A percentile compares a stretch with the other conserved stretches of the same genome.
Evolutionary conservation across 2,329 filamentous ascomycete species (phyloP).

Genomic region (Nannizzia gypsea): DNA sequence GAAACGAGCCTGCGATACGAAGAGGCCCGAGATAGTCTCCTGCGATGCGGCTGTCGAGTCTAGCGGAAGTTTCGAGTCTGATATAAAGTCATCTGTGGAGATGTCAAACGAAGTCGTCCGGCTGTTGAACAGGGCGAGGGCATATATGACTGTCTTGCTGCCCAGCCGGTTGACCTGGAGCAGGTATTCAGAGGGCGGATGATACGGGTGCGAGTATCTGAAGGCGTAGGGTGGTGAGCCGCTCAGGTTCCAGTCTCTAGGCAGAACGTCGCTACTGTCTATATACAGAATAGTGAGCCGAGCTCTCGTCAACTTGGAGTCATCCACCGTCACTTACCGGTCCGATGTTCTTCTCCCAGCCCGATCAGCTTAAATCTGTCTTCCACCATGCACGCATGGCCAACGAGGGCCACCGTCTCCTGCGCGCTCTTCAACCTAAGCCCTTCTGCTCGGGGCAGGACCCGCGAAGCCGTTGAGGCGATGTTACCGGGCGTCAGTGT

Average conservation of each 20-base stretch:
- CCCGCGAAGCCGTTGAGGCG: conserved; percentile 23
- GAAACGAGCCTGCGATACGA: conserved; percentile 61
- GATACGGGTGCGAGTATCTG: conserved; percentile 75
- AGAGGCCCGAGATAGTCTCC: conserved; percentile 44
- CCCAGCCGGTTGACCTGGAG: conserved; percentile 74
- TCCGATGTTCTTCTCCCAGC: conserved; percentile 68
- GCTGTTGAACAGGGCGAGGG: conserved; percentile 67
- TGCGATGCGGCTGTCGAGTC: conserved; percentile 26
- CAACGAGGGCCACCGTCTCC: conserved; percentile 72
- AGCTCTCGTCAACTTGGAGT: not conserved
- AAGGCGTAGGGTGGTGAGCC: conserved; percentile 60
- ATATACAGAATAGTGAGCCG: too few relatives aligned
- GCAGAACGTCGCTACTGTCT: conserved; percentile 42
- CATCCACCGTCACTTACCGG: conserved; percentile 38
- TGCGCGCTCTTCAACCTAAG: conserved; percentile 39
- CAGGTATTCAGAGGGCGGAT: conserved; percentile 74
- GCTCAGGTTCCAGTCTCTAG: conserved; percentile 66
- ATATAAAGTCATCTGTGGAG: conserved; percentile 61
- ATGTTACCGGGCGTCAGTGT: conserved; percentile 21
- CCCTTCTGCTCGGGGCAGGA: conserved; percentile 19
- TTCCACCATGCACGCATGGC: conserved; percentile 70
- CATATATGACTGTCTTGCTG: conserved; percentile 70
- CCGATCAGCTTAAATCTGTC: conserved; percentile 72
- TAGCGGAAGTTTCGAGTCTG: conserved; percentile 46
- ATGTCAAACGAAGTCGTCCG: conserved; percentile 69